A percentile compares a stretch with the other conserved stretches of the same genome.
Conservation (phyloP, 176 grass and related monocot genomes). For the Eragrostis curvula region DNA sequence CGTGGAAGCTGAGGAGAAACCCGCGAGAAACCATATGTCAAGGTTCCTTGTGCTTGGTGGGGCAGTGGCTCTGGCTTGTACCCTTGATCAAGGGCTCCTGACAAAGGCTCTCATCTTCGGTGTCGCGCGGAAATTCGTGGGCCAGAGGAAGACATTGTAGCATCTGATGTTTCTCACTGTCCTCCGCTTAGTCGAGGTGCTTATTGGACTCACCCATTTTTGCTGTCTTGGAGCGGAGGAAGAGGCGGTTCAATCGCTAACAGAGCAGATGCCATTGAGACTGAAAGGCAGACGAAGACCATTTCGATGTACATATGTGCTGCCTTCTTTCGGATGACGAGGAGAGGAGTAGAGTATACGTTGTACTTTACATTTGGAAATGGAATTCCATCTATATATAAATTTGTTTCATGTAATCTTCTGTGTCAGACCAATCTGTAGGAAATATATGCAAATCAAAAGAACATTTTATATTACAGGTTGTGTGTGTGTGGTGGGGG, state of each 20-base stretch:
- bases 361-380: slow-evolving; percentile 38
- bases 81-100: slow-evolving; percentile 75
- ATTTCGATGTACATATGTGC: slow-evolving; percentile 47
- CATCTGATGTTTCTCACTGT: slow-evolving; percentile 1
- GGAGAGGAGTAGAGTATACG: slow-evolving; percentile 27
- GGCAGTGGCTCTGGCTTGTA: slow-evolving; percentile 77
- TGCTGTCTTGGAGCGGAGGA: neutral
- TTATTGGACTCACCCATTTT: neutral
- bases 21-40: slow-evolving; percentile 30
- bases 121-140: slow-evolving; percentile 62
- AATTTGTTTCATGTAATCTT: slow-evolving; percentile 43
- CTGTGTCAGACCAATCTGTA: neutral
- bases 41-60: slow-evolving; percentile 73
- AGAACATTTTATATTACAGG: neutral
- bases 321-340: slow-evolving; percentile 26
- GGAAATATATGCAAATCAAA: neutral
- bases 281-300: slow-evolving; percentile 28
- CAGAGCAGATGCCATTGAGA: slow-evolving; percentile 19
- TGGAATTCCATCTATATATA: slow-evolving; percentile 40
- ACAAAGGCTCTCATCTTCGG: slow-evolving; percentile 89
- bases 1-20: slow-evolving; percentile 69
- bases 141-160: slow-evolving; percentile 61
- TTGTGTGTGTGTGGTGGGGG: neutral
- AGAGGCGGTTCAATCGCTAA: slow-evolving; percentile 1
- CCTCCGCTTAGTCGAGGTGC: neutral